Base-by-base conservation (phyloP, 164 flowering plant genomes). In the Sedum album region DNA sequence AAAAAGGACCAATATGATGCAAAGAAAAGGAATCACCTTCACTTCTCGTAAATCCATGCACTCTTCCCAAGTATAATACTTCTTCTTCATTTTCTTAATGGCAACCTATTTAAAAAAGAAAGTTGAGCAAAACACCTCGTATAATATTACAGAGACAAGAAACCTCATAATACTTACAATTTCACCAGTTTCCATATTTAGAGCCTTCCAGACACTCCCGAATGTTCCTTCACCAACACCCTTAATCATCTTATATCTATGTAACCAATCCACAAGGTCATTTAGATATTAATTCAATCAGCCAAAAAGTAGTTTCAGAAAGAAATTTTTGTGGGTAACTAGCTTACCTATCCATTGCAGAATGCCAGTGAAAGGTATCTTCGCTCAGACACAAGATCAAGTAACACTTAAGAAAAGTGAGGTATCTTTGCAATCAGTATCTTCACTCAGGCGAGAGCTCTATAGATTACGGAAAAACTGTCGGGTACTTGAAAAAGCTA, bases 211-310 rank as follows among this genome's bases (percentile, higher is more conserved):
- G 15, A 92, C 99, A 80, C 79, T 85, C 46, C 97, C 99, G 83
- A 91, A 95, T 5, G 96, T 95, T 46, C 99, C 99, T 82, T 90
- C 88, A 67, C 99, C 99, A 77, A 92, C 89, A 80, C 88, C 99
- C 80, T 90, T 90, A 63, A 95, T 90, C 66, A 95, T 79, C 77
- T 51, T 51, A 51, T 51, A 51, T 10, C 53, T 48, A 0, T 48
- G n/a, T n/a, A n/a, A n/a, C n/a, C n/a, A n/a, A n/a, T n/a, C n/a
- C n/a, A 51, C 38, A 20, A 51, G 13, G 26, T 6, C 57, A 51
- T n/a, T 51, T 1, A 51, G 21, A 2, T 2, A n/a, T 51, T n/a
- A 2, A 21, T 23, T 26, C 26, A 46, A 46, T 46, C 17, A n/a
- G n/a, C n/a, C n/a, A n/a, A n/a, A n/a, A n/a, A n/a, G 51, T 18